These are phyloP conservation scores for Gregarina niphandrodes DNA, from an alignment of 169 alveolate genomes.

Conservation along the genomic window DNA sequence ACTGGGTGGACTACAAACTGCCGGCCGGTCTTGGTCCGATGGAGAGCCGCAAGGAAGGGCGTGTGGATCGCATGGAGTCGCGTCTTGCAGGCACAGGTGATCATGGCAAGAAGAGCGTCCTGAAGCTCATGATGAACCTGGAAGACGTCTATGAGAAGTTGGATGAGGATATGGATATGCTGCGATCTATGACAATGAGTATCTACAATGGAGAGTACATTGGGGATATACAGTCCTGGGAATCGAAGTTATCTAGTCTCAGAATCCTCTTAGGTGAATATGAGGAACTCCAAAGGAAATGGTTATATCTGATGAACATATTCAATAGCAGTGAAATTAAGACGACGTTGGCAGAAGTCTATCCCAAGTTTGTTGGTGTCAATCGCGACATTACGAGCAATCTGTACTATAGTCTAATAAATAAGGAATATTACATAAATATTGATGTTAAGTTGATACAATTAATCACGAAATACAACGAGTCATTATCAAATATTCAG, in stretches of 20 bases:
- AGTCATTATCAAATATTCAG: background rate
- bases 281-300: constrained; percentile 87
- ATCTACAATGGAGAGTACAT: constrained; percentile 63
- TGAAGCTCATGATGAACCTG: background rate
- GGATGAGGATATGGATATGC: background rate
- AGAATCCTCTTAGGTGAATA: constrained; percentile 70
- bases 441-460: constrained; percentile 3
- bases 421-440: constrained; percentile 47
- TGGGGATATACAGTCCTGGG: constrained; percentile 79
- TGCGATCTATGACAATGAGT: constrained; percentile 39
- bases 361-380: constrained; percentile 59
- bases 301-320: constrained; percentile 91
- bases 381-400: background rate
- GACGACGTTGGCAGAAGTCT: constrained; percentile 70
- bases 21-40: too few relatives aligned
- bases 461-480: background rate
- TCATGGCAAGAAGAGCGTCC: background rate
- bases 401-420: constrained; percentile 43
- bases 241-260: constrained; percentile 69
- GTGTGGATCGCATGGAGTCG: too few relatives aligned
- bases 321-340: constrained; percentile 87
- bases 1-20: constrained; percentile 16
- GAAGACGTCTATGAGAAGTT: background rate
- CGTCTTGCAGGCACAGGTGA: too few relatives aligned
- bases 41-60: too few relatives aligned